A percentile compares a stretch with the other conserved stretches of the same genome.
phyloP scores from a whole-genome alignment of 306 rosid species.

The Vigna hirtella region DNA sequence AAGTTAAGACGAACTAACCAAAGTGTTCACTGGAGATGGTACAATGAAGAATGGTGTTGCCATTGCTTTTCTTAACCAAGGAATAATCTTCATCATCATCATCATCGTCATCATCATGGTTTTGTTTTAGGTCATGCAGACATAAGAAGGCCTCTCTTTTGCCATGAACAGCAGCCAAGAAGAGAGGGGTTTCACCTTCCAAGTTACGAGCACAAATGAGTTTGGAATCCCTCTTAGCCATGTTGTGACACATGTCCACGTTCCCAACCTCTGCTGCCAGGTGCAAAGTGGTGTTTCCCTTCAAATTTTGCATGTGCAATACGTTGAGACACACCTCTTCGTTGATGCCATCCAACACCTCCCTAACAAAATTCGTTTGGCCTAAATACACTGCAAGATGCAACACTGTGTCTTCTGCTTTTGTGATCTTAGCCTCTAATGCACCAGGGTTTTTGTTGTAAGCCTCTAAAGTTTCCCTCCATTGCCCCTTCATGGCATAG shows the following conservation, averaged over 20 bases:
- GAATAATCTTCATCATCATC: constrained; percentile 13
- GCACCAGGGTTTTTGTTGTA: constrained; percentile 30
- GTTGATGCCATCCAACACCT: constrained; percentile 37
- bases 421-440: constrained; percentile 51
- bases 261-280: constrained; percentile 59
- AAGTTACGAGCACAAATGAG: constrained; percentile 40
- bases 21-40: constrained; percentile 55
- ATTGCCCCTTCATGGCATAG: constrained; percentile 48
- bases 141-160: constrained; percentile 48
- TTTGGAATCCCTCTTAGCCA: constrained; percentile 38
- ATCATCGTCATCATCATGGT: neutral
- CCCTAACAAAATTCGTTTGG: constrained; percentile 42
- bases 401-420: constrained; percentile 50
- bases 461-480: constrained; percentile 42
- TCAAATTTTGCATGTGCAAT: constrained; percentile 40
- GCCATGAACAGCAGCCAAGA: constrained; percentile 56
- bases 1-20: constrained; percentile 35
- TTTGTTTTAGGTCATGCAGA: constrained; percentile 29
- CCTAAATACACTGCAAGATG: constrained; percentile 49
- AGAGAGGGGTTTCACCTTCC: constrained; percentile 52
- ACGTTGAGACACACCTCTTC: constrained; percentile 23
- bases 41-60: constrained; percentile 57
- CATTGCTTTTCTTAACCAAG: constrained; percentile 15
- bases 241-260: constrained; percentile 42
- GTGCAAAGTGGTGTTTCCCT: constrained; percentile 57